Evolutionary conservation across 768 basidiomycete genomes (phyloP), one percentile per base, ranked within the genome.

Genomic region (Sporobolomyces roseus): DNA sequence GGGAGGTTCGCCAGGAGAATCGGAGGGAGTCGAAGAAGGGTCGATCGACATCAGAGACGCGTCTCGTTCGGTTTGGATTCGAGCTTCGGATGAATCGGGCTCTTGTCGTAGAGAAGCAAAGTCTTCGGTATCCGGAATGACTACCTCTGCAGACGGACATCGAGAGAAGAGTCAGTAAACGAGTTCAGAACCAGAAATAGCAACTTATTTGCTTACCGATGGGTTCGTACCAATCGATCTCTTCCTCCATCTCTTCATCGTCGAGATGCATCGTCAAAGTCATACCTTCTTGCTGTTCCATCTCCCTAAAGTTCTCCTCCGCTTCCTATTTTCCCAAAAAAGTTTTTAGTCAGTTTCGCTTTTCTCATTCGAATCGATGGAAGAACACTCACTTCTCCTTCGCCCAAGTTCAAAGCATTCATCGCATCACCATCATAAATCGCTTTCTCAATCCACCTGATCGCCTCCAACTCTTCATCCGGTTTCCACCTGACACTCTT

Each of bases 241-340:
- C 63, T 43, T 66, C 65, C 23, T 65, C 65, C 62, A 71, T 65
- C 19, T 60, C 65, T 9, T 64, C 62, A n/a, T 52, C 29, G 21
- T 71, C 70, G 41, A 67, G 29, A 50, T 71, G 70, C 70, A 61
- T 38, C 14, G 16, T 41, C 5, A 67, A 32, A 58, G 48, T 51
- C 62, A 55, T 14, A 2, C 65, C 70, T 48, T 71, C 70, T 33
- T 67, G 65, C 58, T 61, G 21, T 23, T 67, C 58, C 70, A 71
- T 71, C 33, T 59, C n/a, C n/a, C 43, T 27, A 4, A 53, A 45
- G 61, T 59, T 52, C 45, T 53, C 53, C 19, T 21, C 55, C 14
- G 32, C 48, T 19, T 38, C 53, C 30, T 55, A 14, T n/a, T n/a
- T n/a, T n/a, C n/a, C n/a, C n/a, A n/a, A n/a, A 41, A 41, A 43